Evolutionary conservation across 2,329 filamentous ascomycete genomes (phyloP).

Genomic region (Dothideomycetidae sp.): DNA sequence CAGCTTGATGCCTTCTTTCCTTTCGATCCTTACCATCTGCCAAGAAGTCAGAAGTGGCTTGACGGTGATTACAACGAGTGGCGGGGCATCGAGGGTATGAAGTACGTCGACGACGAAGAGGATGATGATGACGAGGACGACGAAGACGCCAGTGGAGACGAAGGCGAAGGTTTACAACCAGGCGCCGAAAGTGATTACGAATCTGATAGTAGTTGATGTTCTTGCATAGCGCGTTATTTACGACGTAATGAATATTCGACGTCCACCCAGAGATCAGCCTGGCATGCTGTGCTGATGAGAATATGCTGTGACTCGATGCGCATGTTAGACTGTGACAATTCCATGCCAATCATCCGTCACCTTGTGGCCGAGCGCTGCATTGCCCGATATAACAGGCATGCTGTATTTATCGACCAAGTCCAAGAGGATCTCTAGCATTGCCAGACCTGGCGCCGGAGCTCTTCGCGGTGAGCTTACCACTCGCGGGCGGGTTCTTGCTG

Average conservation of each 20-base stretch:
- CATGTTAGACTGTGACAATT: too few species aligned
- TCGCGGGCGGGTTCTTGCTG: constrained; percentile 17
- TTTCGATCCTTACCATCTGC: constrained; percentile 90
- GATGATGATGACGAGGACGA: constrained; percentile 30
- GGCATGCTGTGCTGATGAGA: too few species aligned
- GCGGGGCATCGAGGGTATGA: constrained; percentile 49
- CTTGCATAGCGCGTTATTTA: background rate
- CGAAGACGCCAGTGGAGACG: constrained; percentile 32
- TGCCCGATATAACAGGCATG: too few species aligned
- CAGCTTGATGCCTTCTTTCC: constrained; percentile 92
- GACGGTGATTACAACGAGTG: constrained; percentile 72
- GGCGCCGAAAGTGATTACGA: constrained; percentile 14
- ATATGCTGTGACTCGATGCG: too few species aligned
- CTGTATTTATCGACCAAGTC: too few species aligned
- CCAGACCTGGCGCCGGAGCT: constrained; percentile 19
- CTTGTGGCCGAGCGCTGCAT: too few species aligned
- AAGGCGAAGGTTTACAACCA: constrained; percentile 21
- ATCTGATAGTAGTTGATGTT: constrained; percentile 12
- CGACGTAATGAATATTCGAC: background rate
- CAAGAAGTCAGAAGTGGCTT: constrained; percentile 75
- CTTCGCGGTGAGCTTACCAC: constrained; percentile 11
- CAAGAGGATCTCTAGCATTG: constrained; percentile 29
- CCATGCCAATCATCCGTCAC: too few species aligned
- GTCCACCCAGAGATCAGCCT: background rate
- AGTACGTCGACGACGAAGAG: constrained; percentile 41